Percentiles rank a stretch among this genome's conserved stretches.
phyloP scores from a whole-genome alignment of 2,329 filamentous ascomycete genomes.

The Trichophyton equinum region DNA sequence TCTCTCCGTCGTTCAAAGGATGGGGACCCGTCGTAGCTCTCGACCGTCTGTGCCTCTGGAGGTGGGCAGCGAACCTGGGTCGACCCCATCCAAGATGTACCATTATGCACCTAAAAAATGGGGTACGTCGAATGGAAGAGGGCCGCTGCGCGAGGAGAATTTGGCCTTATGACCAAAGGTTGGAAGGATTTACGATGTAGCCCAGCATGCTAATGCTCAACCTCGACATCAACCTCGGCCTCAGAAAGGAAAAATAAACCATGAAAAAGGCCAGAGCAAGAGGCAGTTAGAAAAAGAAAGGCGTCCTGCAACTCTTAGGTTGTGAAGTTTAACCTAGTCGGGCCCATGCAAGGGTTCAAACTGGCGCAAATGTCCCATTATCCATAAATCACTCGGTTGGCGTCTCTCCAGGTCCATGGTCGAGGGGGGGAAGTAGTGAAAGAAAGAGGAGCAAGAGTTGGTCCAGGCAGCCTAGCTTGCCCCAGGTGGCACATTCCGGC shows the following conservation, averaged over 20 bases:
- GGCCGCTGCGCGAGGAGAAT: background rate
- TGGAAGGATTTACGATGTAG: background rate
- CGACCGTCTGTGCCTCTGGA: background rate
- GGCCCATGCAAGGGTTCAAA: background rate
- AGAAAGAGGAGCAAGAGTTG: too few species aligned
- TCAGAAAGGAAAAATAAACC: background rate
- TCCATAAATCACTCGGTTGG: background rate
- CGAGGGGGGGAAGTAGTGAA: background rate
- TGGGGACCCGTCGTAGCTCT: too few species aligned
- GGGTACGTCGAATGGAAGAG: background rate
- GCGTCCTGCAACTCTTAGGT: background rate
- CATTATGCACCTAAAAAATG: background rate
- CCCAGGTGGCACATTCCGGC: background rate
- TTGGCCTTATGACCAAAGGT: background rate
- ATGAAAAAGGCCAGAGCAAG: background rate
- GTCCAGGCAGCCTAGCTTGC: background rate
- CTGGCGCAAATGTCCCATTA: background rate
- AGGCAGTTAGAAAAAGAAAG: background rate
- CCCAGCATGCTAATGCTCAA: background rate
- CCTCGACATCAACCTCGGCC: background rate
- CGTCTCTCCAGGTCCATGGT: background rate
- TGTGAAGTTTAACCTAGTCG: background rate
- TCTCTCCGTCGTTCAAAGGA: too few species aligned
- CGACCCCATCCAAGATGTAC: background rate
- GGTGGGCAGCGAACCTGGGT: background rate